Evolutionary conservation across 306 rosid species (phyloP), one percentile per base, ranked within the genome.

Genomic region (Acmispon strigosus): DNA sequence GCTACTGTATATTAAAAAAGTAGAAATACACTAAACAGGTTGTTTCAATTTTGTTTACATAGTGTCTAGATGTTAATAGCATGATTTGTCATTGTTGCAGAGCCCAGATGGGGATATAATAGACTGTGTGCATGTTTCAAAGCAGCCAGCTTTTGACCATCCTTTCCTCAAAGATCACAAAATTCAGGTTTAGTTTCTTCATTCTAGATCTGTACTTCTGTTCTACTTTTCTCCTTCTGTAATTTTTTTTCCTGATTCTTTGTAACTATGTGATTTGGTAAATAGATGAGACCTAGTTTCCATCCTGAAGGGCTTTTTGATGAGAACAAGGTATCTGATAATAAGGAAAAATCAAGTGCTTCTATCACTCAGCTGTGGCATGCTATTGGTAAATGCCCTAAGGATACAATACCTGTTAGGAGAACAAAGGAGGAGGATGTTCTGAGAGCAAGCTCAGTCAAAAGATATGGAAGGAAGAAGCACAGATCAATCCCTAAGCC

Each of bases 161-260:
- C 99, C 99, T 63, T 91, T 45, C 66, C 96, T 95, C 75, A 95
- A 89, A 80, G 99, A 95, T 74, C 99, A 95, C 84, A 89, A 95
- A 85, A 87, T 95, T 67, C 99, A 88, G 97, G 95, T 86, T 1
- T 66, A 32, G 55, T 77, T 36, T 67, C 65, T 70, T 73, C 61
- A 39, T 20, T 66, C 73, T 45, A 70, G 63, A 69, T 75, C 67
- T 76, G 1, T 39, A 1, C 11, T 47, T 17, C 2, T 34, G 20
- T 17, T 13, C 4, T 20, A 1, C 2, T 17, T 8, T 43, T 29
- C 14, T 47, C 10, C 78, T 71, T 75, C 36, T 68, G 5, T 45
- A 44, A 9, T 44, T 2, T 12, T 42, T 62, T 6, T 34, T 27
- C 22, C 19, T 14, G 0, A 1, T 37, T 37, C 66, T 54, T 37